Evolutionary conservation across 495 filamentous ascomycete species (phyloP), one percentile per base, ranked within the genome.

Genomic region (Aspergillus egyptiacus): DNA sequence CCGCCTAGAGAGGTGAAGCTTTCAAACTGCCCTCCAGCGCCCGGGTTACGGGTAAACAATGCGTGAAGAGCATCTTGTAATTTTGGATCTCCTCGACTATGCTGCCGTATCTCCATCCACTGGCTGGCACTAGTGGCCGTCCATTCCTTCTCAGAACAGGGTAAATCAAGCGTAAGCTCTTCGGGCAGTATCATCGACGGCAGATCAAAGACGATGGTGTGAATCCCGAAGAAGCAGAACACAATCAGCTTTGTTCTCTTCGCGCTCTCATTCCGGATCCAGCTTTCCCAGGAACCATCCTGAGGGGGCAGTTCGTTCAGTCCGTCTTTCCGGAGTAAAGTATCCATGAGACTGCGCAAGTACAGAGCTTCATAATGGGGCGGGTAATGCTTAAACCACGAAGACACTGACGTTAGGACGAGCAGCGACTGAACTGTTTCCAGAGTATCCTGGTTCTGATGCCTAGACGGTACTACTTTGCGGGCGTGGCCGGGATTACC

Each of bases 81-180:
- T 22, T 64, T 65, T 0, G 63, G 64, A 39, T 65, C 65, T 11
- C 53, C 53, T 7, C 48, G 48, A 32, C 57, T 56, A 24, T 63
- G 59, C 15, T 56, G 56, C 17, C 63, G 53, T 25, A 57, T 63
- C 1, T 52, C 46, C 11, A 65, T 56, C 68, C 68, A 71, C 27
- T 58, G 30, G 8, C 54, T 51, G 8, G 60, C 51, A 0, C 20
- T 51, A 1, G 57, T 33, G 6, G 66, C 66, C 30, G 65, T 64
- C 68, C 68, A 71, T 56, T 69, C 68, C 13, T 58, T 59, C 34
- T 71, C 58, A 64, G 70, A 51, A 40, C 74, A 78, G 2, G 84
- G 84, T 7, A 86, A 66, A 37, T 74, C 74, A 3, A 86, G 61
- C 1, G 78, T 71, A 8, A 86, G 58, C 46, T 88, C 83, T 1